phyloP scores from a whole-genome alignment of 805 yeast genomes.

The Zygoascus biomembranicola region DNA sequence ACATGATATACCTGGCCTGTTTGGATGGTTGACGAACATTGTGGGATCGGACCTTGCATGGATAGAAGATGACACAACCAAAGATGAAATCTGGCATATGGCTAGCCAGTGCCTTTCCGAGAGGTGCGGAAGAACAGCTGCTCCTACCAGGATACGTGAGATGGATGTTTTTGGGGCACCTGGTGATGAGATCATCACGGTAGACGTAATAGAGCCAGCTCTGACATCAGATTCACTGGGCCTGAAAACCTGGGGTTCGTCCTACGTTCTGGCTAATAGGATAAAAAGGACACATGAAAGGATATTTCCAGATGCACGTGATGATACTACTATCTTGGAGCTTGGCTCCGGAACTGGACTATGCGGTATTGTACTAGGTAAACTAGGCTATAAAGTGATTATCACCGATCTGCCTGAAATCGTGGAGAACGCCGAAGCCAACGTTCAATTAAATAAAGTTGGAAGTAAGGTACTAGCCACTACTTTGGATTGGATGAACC shows the following conservation, averaged over 20 bases:
- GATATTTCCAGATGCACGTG: slow-evolving; percentile 6
- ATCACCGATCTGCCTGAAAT: slow-evolving; percentile 80
- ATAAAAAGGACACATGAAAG: slow-evolving; percentile 23
- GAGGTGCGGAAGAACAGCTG: slow-evolving; percentile 77
- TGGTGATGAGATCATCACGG: not conserved
- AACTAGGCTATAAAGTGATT: slow-evolving; percentile 41
- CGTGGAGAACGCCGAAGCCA: slow-evolving; percentile 54
- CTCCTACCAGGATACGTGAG: slow-evolving; percentile 58
- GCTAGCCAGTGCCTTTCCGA: slow-evolving; percentile 67
- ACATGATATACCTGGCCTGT: slow-evolving; percentile 17
- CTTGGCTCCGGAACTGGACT: slow-evolving; percentile 96
- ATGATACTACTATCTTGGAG: slow-evolving; percentile 37
- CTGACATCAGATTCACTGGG: slow-evolving; percentile 83
- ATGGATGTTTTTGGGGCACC: slow-evolving; percentile 26
- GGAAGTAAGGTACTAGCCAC: slow-evolving; percentile 27
- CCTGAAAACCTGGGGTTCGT: slow-evolving; percentile 93
- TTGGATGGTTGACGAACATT: slow-evolving; percentile 28
- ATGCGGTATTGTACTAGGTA: slow-evolving; percentile 63
- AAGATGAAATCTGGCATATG: slow-evolving; percentile 37
- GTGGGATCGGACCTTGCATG: slow-evolving; percentile 34
- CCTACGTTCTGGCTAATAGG: slow-evolving; percentile 57
- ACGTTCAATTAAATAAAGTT: slow-evolving; percentile 43
- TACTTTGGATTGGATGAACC: slow-evolving; percentile 74
- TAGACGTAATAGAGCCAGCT: slow-evolving; percentile 64
- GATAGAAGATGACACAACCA: slow-evolving; percentile 27